Evolutionary conservation across 148 eudicot genomes (phyloP), one percentile per base, ranked within the genome.

Genomic region (Cornus florida): DNA sequence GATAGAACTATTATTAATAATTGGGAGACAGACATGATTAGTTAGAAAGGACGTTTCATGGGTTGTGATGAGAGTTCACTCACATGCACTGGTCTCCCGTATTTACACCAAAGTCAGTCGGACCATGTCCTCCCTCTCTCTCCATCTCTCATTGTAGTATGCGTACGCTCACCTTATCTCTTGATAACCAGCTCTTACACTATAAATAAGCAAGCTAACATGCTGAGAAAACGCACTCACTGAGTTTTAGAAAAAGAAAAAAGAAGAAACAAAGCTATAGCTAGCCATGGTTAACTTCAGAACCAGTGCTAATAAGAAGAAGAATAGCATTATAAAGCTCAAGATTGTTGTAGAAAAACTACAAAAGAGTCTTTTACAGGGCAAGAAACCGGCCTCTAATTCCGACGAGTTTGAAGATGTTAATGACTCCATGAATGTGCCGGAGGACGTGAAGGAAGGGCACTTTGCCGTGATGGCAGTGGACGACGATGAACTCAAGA

Each of bases 391-490:
- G 3, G 59, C 80, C 7, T 39, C 41, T 0, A 67, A 80, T 22
- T 3, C 23, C 24, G 56, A 67, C 10, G 79, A 59, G 8, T 19
- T 53, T 2, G 68, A 77, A 31, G 72, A 72, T 0, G 24, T 60
- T 5, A 20, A 62, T 10, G 84, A 75, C 74, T 79, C 74, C 62
- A 81, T 23, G 35, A 59, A 35, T 32, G 86, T 91, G 48, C 92
- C 93, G 3, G 39, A 83, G 16, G 95, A 87, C 23, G 94, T 90
- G 5, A 90, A 91, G 76, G 90, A 93, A 80, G 93, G 97, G n/a
- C 91, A 90, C 41, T 93, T 93, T 60, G 91, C 91, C 1, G 97
- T 91, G 81, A 87, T 87, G 38, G 93, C 92, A 1, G 79, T 31
- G 62, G 92, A 82, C 6, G 84, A 83, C 0, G 77, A 83, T 5